Base-by-base conservation (phyloP, 2,329 filamentous ascomycete species). In the Fusarium vanettenii region DNA sequence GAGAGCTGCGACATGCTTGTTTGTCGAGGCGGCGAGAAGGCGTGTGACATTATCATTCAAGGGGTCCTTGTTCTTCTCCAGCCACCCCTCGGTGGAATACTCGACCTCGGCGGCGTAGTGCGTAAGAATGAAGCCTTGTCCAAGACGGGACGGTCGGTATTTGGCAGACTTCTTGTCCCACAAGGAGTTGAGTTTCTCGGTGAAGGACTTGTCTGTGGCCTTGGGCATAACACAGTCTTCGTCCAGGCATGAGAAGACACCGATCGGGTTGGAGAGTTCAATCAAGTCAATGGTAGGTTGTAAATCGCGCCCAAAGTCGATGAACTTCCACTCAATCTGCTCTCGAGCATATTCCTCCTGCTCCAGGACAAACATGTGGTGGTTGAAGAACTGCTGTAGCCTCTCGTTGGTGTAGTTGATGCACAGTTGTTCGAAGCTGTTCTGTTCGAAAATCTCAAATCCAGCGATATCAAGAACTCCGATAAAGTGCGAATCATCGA, bases 381-480 rank as follows among this genome's bases (percentile, higher is more conserved):
- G 97, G 80, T 99, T 99, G 89, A 99, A 99, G 83, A 99, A 99
- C 78, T 99, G 97, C 80, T 99, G 97, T 8, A 99, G 90, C 83
- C 98, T 99, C 83, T 99, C 97, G 84, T 99, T 99, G 71, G 97
- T 98, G 84, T 99, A 99, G 84, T 99, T 99, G 89, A 99, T 99
- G 86, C 97, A 99, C 7, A 99, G 89, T 83, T 99, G 97, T 82
- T 99, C 97, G 80, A 99, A 99, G 86, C 96, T 98, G 86, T 99
- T 99, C 79, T 94, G 91, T 78, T 99, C 95, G 79, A 99, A 99
- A 69, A 99, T 99, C 81, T 99, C 97, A 83, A 99, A 99, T 70
- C 97, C 97, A 74, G 97, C 97, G 83, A 99, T 99, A 90, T 99
- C 97, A 48, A 99, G 92, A 10, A 99, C 97, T 64, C 97, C 97